Base-by-base conservation (phyloP, 768 basidiomycete species). In the Mycena albidolilacea region DNA sequence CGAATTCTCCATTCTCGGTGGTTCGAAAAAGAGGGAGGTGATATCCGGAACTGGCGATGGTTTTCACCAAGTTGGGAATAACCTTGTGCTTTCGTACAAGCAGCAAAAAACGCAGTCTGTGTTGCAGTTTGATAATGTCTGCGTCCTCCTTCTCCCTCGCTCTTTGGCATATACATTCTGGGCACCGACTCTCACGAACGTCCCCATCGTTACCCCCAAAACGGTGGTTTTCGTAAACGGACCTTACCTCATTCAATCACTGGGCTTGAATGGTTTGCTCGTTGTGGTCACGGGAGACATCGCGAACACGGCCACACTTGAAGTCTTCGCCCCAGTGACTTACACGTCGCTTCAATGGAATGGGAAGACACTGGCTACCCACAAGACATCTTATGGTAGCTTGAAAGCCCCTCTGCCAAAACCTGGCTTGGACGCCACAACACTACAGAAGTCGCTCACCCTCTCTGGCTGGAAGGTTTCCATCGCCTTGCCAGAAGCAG, bases 211-310 rank as follows among this genome's bases (percentile, higher is more conserved):
- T 82, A 85, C 75, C 81, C 86, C 72, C 87, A 89, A 66, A 82
- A 85, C 50, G 87, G 90, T 77, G 77, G 81, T 87, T 21, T 80
- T 92, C 7, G 77, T 86, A 50, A 80, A 79, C 35, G 85, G 85
- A 0, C 85, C 85, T 2, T 84, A 86, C 69, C 78, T 85, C 38
- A 83, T 86, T 11, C 81, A 85, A 21, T 82, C 80, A 19, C 79
- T 82, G 3, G 78, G 78, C 5, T 75, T 85, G 59, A 74, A 66
- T 5, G 80, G 79, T 19, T 79, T 79, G 82, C 82, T 37, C 10
- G 84, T 90, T 19, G 82, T 80, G 35, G 77, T 91, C 12, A 78
- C 81, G n/a, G 91, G 91, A 1, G 91, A 91, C 75, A 78, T 90
- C 19, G 83, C 87, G 62, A 81, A 81, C n/a, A 80, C 80, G 35